Evolutionary conservation across 176 grass and related monocot species (phyloP).

Genomic region (Echinochloa phyllopogon): DNA sequence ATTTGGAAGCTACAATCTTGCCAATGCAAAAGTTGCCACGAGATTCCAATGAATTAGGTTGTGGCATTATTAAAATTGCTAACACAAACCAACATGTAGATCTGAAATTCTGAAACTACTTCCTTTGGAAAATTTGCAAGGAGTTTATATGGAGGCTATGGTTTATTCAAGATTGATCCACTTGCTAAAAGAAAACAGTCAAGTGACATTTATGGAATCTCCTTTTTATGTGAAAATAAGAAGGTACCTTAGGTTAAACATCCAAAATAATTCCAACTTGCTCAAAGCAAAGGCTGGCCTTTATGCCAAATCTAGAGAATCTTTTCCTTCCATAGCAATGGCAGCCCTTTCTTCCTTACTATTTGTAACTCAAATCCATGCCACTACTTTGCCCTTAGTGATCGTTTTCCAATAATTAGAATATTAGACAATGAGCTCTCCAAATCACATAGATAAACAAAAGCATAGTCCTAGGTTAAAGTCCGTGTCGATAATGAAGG

Average conservation of each 20-base stretch:
- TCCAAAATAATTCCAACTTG: slow-evolving; percentile 28
- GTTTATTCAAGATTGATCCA: background rate
- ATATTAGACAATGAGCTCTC: background rate
- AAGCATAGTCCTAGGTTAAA: background rate
- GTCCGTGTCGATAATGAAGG: background rate
- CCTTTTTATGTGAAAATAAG: slow-evolving; percentile 1
- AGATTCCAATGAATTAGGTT: background rate
- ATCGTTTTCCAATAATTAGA: no score
- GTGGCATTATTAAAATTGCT: no score
- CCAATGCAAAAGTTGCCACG: background rate
- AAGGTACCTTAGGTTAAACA: background rate
- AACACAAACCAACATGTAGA: background rate
- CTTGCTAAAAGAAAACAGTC: background rate
- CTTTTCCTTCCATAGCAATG: slow-evolving; percentile 39
- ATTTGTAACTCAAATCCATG: slow-evolving; percentile 13
- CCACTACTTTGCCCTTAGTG: background rate
- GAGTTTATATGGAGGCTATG: background rate
- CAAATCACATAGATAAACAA: background rate
- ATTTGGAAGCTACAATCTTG: background rate
- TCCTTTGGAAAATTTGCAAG: background rate
- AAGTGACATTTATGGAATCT: background rate
- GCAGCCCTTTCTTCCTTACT: slow-evolving; percentile 16
- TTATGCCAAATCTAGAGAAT: slow-evolving; percentile 38
- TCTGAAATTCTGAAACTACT: background rate
- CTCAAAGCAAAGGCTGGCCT: background rate